Base-by-base conservation (phyloP, 306 rosid genomes). In the Acacia melanoxylon region DNA sequence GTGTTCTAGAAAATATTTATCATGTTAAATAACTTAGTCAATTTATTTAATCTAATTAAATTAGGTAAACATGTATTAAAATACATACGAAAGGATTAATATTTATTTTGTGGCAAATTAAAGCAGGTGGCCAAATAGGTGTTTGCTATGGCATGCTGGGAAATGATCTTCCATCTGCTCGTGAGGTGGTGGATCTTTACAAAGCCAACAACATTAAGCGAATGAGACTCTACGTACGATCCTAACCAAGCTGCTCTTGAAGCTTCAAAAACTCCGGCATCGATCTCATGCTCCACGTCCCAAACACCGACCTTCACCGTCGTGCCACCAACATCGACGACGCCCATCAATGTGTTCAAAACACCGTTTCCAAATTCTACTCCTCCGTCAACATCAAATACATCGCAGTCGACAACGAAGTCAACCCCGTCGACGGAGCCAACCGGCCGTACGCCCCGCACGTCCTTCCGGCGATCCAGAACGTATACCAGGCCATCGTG, bases 101-200 rank as follows among this genome's bases (percentile, higher is more conserved):
- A 1, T 52, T 17, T 52, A 24, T 52, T 19, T 52, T 52, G 59
- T 52, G 59, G 12, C 25, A n/a, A 48, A 37, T 37, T 37, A 37
- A 54, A 54, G 12, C 78, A 85, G 91, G 49, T 74, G 91, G 80
- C 31, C 49, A 87, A 4, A 78, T 85, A 17, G 91, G 91, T 19
- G 89, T 85, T 37, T 88, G 89, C 29, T 88, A 83, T 68, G 91
- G 91, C 72, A 74, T 74, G 86, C 31, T 83, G 68, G 87, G 87
- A 19, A 85, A 88, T 75, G 51, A 85, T 42, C 87, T 88, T 4
- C 89, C 91, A n/a, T 71, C 91, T 0, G 46, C 68, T 17, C 16
- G 76, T 6, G 86, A 88, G 11, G 91, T 83, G 12, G 75, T 83
- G 31, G 33, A 81, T 74, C 91, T 88, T 10, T 83, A 56, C 84